Evolutionary conservation across 352 stramenopile species (phyloP).

Genomic region (Aphanomyces euteiches): DNA sequence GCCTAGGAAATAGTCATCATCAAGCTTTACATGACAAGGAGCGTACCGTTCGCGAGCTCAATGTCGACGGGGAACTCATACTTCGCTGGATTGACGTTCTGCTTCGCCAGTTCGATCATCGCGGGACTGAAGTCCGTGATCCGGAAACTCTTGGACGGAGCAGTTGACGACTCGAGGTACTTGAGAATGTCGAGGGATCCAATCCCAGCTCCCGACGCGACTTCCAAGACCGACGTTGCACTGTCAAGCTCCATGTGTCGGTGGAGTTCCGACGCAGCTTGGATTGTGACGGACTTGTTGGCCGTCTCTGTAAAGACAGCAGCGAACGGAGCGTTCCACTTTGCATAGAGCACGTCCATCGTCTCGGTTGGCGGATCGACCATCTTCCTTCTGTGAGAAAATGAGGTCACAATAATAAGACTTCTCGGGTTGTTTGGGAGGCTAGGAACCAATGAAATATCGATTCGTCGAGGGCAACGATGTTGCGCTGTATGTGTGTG

Average conservation of each 20-base stretch:
- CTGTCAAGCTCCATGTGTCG: slow-evolving; percentile 47
- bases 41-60: slow-evolving; percentile 9
- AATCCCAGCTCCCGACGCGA: slow-evolving; percentile 46
- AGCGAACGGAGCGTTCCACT: slow-evolving; percentile 42
- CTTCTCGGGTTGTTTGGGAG: too few species aligned
- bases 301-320: slow-evolving; percentile 44
- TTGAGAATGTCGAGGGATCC: slow-evolving; percentile 43
- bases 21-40: background rate
- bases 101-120: slow-evolving; percentile 6
- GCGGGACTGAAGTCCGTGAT: slow-evolving; percentile 10
- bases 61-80: background rate
- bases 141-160: slow-evolving; percentile 17
- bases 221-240: slow-evolving; percentile 44
- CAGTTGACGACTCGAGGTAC: slow-evolving; percentile 29
- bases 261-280: slow-evolving; percentile 47
- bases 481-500: too few species aligned
- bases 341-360: background rate
- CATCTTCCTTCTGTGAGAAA: too few species aligned
- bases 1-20: background rate
- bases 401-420: too few species aligned
- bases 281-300: slow-evolving; percentile 50
- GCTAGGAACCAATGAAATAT: too few species aligned
- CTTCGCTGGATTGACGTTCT: background rate
- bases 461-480: too few species aligned
- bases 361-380: background rate